Base-by-base conservation (phyloP, 352 stramenopile species). In the Halophytophthora polymorphica region DNA sequence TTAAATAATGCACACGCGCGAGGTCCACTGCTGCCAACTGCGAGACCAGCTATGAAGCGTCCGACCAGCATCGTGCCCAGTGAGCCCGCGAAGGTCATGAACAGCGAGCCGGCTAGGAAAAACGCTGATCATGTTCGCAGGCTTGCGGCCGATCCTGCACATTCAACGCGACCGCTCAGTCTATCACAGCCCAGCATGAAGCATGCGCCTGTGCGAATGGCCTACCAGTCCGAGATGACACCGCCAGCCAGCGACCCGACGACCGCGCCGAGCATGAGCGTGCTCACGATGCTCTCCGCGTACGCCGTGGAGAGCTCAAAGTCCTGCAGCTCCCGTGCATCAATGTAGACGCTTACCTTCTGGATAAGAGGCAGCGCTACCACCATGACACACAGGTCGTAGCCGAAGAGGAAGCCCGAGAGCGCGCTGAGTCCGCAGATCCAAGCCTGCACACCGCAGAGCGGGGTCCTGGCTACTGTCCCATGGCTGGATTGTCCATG, bases 321-420 rank as follows among this genome's bases (percentile, higher is more conserved):
- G 19, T 73, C 62, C 64, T 82, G 28, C 22, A 48, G 40, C 17
- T 45, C 21, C 11, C 42, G 1, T 14, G 15, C 18, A 22, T 1
- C 28, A 8, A 10, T 31, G 25, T 8, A 31, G 25, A 31, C 25
- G 25, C 22, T 40, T 23, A 82, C 71, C 57, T 69, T 34, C 39
- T 87, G 66, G 54, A 89, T 87, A 7, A 86, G 68, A 29, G 78
- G 76, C 45, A 89, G 53, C 11, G 76, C 78, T 21, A 89, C 57
- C 13, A 89, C 72, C 78, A 89, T 89, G 50, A 89, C 78, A 36
- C 78, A 89, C 19, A 89, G 56, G 43, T 89, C 78, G 55, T 89
- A 89, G 39, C 78, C 78, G 21, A 89, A 89, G 11, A 89, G 61
- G 42, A 89, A 89, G 0, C 78, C 78, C 11, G 76, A 87, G 41